These are phyloP conservation scores for Penicillium sumatraense DNA, from an alignment of 2,329 filamentous ascomycete genomes.

Conservation along the genomic window DNA sequence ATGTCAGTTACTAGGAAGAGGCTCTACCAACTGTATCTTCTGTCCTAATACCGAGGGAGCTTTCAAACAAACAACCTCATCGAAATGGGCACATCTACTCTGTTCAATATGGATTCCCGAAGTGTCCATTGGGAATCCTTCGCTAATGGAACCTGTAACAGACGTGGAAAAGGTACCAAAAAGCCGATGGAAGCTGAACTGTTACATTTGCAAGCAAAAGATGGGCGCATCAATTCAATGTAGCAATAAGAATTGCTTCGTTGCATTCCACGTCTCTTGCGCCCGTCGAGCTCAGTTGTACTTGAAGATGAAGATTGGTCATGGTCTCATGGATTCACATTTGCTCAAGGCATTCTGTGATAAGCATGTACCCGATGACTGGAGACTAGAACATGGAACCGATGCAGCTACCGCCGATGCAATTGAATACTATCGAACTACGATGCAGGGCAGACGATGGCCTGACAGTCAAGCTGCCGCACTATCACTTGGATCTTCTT, in stretches of 20 bases:
- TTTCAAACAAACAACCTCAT: slow-evolving; percentile 96
- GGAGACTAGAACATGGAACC: slow-evolving; percentile 83
- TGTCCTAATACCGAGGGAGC: slow-evolving; percentile 97
- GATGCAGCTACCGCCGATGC: slow-evolving; percentile 79
- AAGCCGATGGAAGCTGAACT: slow-evolving; percentile 88
- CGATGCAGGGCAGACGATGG: slow-evolving; percentile 89
- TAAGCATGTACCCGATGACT: slow-evolving; percentile 89
- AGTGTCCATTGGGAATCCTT: slow-evolving; percentile 91
- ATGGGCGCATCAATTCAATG: slow-evolving; percentile 99
- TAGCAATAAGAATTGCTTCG: slow-evolving; percentile 95
- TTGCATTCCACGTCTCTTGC: slow-evolving; percentile 96
- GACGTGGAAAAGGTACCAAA: slow-evolving; percentile 97
- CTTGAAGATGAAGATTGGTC: slow-evolving; percentile 94
- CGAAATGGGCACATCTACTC: slow-evolving; percentile 94
- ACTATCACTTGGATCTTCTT: slow-evolving; percentile 75
- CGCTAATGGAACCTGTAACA: slow-evolving; percentile 97
- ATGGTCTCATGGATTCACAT: slow-evolving; percentile 79
- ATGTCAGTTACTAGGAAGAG: slow-evolving; percentile 91
- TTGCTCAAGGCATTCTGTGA: slow-evolving; percentile 94
- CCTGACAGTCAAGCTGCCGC: slow-evolving; percentile 87
- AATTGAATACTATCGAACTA: slow-evolving; percentile 84
- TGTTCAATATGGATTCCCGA: slow-evolving; percentile 99
- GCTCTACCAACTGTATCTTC: slow-evolving; percentile 94
- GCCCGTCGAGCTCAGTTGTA: slow-evolving; percentile 85
- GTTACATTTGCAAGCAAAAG: slow-evolving; percentile 95